Base-by-base conservation (phyloP, 306 rosid genomes). In the barrel medic (Medicago truncatula) region DNA sequence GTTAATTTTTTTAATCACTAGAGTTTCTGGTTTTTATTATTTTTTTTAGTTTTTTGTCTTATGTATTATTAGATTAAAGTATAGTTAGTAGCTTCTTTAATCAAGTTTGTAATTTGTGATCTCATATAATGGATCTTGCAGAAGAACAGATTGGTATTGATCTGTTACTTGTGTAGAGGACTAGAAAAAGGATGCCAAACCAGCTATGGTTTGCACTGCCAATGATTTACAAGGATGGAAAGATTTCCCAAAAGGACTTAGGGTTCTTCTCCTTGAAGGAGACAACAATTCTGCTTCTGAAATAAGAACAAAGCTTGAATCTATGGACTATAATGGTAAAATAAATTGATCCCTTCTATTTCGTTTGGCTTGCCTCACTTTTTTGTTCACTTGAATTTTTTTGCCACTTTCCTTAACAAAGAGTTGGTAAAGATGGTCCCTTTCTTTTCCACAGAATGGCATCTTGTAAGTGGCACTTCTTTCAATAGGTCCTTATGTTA, bases 141-240 rank as follows among this genome's bases (percentile, higher is more conserved):
- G 88, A 78, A 68, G n/a, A 80, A 28, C 2, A 60, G 66, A 11
- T 59, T 59, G 49, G 79, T 46, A 36, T 71, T 68, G 86, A 80
- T 84, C 78, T 76, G 80, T 28, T 28, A 28, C 74, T 73, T 66
- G 23, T 40, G 59, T 62, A 17, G 83, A 82, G 83, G 70, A 34
- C 38, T 34, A 34, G 38, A 46, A 39, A 87, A 86, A 92, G 80
- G 91, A 92, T 96, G 99, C 98, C 88, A 90, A 85, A 85, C 93
- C 92, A 96, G 97, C 98, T 88, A 96, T 96, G 99, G 98, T 96
- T 92, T 96, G 92, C 88, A 89, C 92, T 79, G 91, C 96, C 70
- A 89, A 84, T 86, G 98, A 92, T 88, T 84, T 96, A 83, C 97
- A 92, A 50, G 87, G 78, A 68, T 96, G 98, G 99, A 89, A 92